Evolutionary conservation across 331 rosid genomes (phyloP), one percentile per base, ranked within the genome.

Genomic region (Quercus tomentella): DNA sequence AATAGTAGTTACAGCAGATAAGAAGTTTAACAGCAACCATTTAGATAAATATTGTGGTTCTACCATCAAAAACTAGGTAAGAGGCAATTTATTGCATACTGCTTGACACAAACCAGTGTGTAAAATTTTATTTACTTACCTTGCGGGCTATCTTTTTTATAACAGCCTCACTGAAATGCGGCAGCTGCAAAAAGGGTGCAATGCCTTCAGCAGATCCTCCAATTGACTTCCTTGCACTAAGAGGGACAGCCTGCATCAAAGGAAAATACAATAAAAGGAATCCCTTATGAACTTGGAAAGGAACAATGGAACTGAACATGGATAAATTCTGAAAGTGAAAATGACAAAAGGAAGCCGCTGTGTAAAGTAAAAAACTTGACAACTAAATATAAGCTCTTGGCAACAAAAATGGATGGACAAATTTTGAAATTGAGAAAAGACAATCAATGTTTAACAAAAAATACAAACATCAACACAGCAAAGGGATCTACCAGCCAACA

Each of bases 161-260:
- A 57, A 90, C 89, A 33, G 91, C 85, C 87, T 96, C 99, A 61
- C 84, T 91, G 78, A 96, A 86, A 89, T 96, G 99, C 4, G 98
- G 99, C 82, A 96, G 82, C 97, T 96, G 98, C 79, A 96, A 84
- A 87, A 96, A 96, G 22, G 99, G 96, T 77, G 99, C 99, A 89
- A 79, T 88, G 80, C 99, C 99, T 86, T 93, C 98, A 68, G 97
- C 89, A 72, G 94, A 90, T 74, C 97, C 99, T 75, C 99, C 97
- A 26, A 88, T 90, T 66, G 93, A 81, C 88, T 96, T 96, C 78
- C 92, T 93, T 72, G 99, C 88, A 75, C 96, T 86, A 43, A 96
- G 97, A 84, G 99, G 98, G 84, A 93, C 98, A 88, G 97, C 99
- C 98, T 96, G 87, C 85, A 85, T 61, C 69, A 72, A 54, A 74